Evolutionary conservation across 192 early-diverging fungal genomes (phyloP), one percentile per base, ranked within the genome.

Genomic region (Globomyces pollinis-pini): DNA sequence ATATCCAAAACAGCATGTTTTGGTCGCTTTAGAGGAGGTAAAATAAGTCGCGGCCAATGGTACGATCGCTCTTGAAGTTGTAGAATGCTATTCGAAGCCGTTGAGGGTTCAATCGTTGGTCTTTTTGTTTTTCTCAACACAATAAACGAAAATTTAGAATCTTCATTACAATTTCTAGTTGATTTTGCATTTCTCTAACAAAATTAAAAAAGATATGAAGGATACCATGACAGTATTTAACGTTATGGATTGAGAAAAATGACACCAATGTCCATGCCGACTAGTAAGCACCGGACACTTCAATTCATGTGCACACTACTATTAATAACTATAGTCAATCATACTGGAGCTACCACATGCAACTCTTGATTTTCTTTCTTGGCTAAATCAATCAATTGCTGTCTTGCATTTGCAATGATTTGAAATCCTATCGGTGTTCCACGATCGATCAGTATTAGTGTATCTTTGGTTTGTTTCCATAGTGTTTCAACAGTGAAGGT

Each of bases 301-400:
- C 1, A 72, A 71, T 36, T 90, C 86, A 53, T 91, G 88, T 3
- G 88, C 82, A 55, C 88, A 85, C 64, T 86, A 67, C 13, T 2
- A 20, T n/a, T 29, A 43, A 36, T 21, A 26, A 42, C 12, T 15
- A 61, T 68, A n/a, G n/a, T n/a, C n/a, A n/a, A n/a, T n/a, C n/a
- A 64, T 78, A 85, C 84, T 21, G 91, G 91, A 30, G 86, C 89
- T 18, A 94, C 67, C n/a, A 89, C 86, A 65, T 91, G 85, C 11
- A 63, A 50, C n/a, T 61, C 56, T 16, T 11, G 29, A 36, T 36
- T 58, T 26, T 49, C 18, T 16, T 16, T 54, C 9, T 62, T 55
- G 56, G 67, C 71, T 24, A 68, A 38, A 6, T 77, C 71, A 5
- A 93, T 63, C 18, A 93, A 77, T 60, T 75, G 77, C 18, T 79